A percentile compares a stretch with the other conserved stretches of the same genome.
Conservation (phyloP, 805 yeast genomes). For the Grigorovia transvaalensis region DNA sequence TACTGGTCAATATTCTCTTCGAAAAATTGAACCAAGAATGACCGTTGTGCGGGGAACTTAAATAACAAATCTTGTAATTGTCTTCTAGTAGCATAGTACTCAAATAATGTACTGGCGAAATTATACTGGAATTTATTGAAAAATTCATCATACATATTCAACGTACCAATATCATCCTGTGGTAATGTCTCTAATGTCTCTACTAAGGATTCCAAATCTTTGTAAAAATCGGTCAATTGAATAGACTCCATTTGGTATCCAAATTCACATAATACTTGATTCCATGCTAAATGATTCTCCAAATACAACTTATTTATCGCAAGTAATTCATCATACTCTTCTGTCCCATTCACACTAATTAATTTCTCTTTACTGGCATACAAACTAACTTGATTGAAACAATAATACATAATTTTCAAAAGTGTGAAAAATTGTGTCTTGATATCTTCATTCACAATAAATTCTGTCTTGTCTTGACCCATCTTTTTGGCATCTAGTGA, state of each 20-base stretch:
- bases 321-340: conserved; percentile 9
- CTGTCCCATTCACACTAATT: conserved; percentile 10
- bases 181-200: conserved; percentile 32
- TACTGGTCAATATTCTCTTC: conserved; percentile 33
- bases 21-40: conserved; percentile 44
- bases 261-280: conserved; percentile 41
- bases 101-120: conserved; percentile 58
- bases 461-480: conserved; percentile 1
- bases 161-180: conserved; percentile 30
- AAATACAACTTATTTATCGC: conserved; percentile 21
- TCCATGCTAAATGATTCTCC: conserved; percentile 40
- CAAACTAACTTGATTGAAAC: conserved; percentile 26
- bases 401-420: conserved; percentile 34
- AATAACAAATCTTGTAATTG: conserved; percentile 45
- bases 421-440: conserved; percentile 26
- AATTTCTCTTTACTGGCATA: conserved; percentile 24
- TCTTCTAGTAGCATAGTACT: conserved; percentile 43
- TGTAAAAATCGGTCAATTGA: conserved; percentile 51
- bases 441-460: background rate
- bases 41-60: conserved; percentile 44
- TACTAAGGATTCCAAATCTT: conserved; percentile 56
- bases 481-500: conserved; percentile 8
- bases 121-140: conserved; percentile 53
- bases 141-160: conserved; percentile 35
- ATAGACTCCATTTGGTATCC: conserved; percentile 46